Conservation (phyloP, 2,329 filamentous ascomycete genomes). For the Aspergillus cejpii region DNA sequence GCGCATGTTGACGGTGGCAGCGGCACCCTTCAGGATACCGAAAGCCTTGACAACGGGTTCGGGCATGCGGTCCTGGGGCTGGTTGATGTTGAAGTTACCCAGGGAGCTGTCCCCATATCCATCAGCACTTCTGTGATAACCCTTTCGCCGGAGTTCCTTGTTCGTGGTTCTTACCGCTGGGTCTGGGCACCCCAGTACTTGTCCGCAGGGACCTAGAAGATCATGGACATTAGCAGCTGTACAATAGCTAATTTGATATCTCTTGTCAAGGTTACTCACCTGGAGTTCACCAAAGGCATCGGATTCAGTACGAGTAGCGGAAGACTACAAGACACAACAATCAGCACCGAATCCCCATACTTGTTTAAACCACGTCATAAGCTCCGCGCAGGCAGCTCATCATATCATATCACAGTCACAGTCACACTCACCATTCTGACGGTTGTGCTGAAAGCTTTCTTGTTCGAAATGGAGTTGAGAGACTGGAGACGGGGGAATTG, state of each 20-base stretch:
- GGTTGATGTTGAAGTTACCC: slow-evolving; percentile 98
- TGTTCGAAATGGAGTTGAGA: slow-evolving; percentile 25
- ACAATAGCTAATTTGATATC: not conserved
- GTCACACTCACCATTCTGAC: slow-evolving; percentile 33
- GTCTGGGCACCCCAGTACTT: slow-evolving; percentile 99
- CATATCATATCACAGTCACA: too few relatives aligned
- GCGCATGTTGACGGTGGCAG: slow-evolving; percentile 90
- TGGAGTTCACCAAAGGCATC: slow-evolving; percentile 98
- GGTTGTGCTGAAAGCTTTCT: slow-evolving; percentile 35
- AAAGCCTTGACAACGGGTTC: slow-evolving; percentile 87
- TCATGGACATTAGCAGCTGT: slow-evolving; percentile 13
- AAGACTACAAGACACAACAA: slow-evolving; percentile 24
- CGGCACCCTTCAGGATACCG: slow-evolving; percentile 94
- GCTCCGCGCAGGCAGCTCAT: too few relatives aligned
- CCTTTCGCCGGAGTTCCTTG: not conserved
- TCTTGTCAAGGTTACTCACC: slow-evolving; percentile 27
- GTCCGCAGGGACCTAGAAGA: slow-evolving; percentile 62
- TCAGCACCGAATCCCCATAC: not conserved
- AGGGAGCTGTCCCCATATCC: slow-evolving; percentile 53
- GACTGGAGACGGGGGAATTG: slow-evolving; percentile 36
- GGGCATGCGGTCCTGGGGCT: slow-evolving; percentile 97
- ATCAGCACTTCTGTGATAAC: slow-evolving; percentile 17
- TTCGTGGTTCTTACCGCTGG: slow-evolving; percentile 54
- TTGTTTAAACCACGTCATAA: too few relatives aligned
- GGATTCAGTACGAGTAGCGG: slow-evolving; percentile 69